A percentile compares a stretch with the other conserved stretches of the same genome.
Evolutionary conservation across 2,329 filamentous ascomycete species (phyloP).

Genomic region (Colletotrichum scovillei): DNA sequence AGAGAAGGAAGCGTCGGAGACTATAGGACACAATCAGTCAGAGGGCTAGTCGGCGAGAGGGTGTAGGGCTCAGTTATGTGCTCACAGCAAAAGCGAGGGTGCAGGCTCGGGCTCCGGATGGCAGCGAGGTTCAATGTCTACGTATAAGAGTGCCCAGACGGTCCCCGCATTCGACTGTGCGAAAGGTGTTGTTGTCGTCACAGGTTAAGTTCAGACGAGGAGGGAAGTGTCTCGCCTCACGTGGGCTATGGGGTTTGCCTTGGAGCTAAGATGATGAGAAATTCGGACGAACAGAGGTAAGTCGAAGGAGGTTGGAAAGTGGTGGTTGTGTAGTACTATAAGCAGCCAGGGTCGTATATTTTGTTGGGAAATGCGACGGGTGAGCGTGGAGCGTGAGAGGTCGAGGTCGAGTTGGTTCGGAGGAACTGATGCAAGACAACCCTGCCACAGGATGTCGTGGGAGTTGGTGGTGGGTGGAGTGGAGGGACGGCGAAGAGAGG

Average conservation of each 20-base stretch:
- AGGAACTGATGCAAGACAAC: slow-evolving; percentile 28
- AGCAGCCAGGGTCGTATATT: neutral
- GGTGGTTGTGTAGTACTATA: neutral
- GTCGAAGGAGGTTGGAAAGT: neutral
- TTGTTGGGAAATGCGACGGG: slow-evolving; percentile 14
- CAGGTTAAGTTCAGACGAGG: slow-evolving; percentile 25
- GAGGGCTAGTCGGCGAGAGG: neutral
- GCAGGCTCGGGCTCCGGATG: neutral
- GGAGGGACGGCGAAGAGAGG: neutral
- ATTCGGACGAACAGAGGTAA: slow-evolving; percentile 23
- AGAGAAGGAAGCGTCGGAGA: no score
- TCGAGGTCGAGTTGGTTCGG: slow-evolving; percentile 3
- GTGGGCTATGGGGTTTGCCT: slow-evolving; percentile 12
- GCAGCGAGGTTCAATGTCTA: neutral
- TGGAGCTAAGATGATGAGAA: slow-evolving; percentile 2
- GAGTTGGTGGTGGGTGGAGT: neutral
- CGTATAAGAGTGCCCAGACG: neutral
- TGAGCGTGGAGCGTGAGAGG: slow-evolving; percentile 1
- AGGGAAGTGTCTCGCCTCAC: slow-evolving; percentile 25
- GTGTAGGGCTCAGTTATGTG: neutral
- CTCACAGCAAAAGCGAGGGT: neutral
- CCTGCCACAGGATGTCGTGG: slow-evolving; percentile 1
- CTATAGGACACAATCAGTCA: slow-evolving; percentile 1
- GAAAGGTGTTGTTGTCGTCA: slow-evolving; percentile 16
- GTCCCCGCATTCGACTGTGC: neutral